Base-by-base conservation (phyloP, 257 asterid genomes). In the Echites panduratus region DNA sequence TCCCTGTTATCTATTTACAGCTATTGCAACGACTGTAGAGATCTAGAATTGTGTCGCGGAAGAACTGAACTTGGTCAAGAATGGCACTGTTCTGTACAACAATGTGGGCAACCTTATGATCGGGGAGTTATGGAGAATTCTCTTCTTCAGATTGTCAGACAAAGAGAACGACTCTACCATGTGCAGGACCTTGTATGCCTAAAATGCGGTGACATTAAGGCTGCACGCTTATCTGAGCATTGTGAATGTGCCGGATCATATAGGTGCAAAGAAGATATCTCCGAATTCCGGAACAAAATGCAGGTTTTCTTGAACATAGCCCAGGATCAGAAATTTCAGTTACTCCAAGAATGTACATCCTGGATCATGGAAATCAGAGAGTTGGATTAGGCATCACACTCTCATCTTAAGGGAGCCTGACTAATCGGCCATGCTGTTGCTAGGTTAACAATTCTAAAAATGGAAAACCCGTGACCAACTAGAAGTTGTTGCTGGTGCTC, bases 11-110 rank as follows among this genome's bases (percentile, higher is more conserved):
- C 49, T 72, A 54, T 78, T 78, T 47, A 62, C 94, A 94, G 99
- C 84, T 88, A 88, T 87, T 94, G 99, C 92, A 88, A 88, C 62
- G 97, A 88, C 85, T 88, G 93, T 81, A 87, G 96, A 82, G 99
- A 94, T 77, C 86, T 94, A 56, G 97, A 94, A 75, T 82, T 94
- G 78, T 78, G 90, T 82, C 86, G 87, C 27, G 99, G 88, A 84
- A 77, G 80, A 76, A 68, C 86, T 29, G 80, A 91, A 81, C 72
- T 70, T 3, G 79, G 79, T 80, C 91, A 84, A 82, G 97, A 92
- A 74, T 94, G 97, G 99, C 83, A 78, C 16, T 94, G 99, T 72
- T 81, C 84, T 6, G 90, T 87, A 69, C 84, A 97, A 64, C 93
- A 85, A 26, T 94, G 99, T 67, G 96, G 88, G 71, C 99, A 94